Conservation (phyloP, 768 basidiomycete genomes). For the Pilatotrama ljubarskyi region DNA sequence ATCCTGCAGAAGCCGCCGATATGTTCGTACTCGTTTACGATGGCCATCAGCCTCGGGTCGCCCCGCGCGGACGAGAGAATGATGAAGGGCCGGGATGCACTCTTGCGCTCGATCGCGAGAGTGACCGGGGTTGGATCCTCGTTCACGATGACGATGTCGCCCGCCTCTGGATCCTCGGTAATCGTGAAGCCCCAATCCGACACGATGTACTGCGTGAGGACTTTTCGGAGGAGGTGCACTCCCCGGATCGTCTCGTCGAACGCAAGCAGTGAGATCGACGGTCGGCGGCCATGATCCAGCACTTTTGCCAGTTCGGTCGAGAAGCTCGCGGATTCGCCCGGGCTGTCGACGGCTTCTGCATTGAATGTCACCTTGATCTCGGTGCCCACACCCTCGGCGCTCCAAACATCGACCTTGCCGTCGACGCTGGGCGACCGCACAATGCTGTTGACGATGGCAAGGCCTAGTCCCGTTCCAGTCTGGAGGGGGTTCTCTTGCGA, state of each 20-base stretch:
- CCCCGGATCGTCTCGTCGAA: slow-evolving; percentile 70
- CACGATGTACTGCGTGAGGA: slow-evolving; percentile 64
- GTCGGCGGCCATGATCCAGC: slow-evolving; percentile 36
- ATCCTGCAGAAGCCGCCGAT: slow-evolving; percentile 89
- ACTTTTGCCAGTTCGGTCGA: slow-evolving; percentile 29
- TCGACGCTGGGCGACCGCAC: slow-evolving; percentile 81
- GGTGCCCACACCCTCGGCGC: slow-evolving; percentile 86
- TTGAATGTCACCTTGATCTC: slow-evolving; percentile 87
- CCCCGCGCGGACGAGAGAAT: slow-evolving; percentile 73
- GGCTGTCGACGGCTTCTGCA: slow-evolving; percentile 57
- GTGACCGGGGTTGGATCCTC: slow-evolving; percentile 66
- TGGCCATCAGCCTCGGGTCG: slow-evolving; percentile 58
- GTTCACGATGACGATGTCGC: slow-evolving; percentile 80
- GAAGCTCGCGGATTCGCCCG: slow-evolving; percentile 27
- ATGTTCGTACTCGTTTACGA: slow-evolving; percentile 69
- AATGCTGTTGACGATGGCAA: slow-evolving; percentile 94
- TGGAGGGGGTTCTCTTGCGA: slow-evolving; percentile 95
- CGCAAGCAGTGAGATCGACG: slow-evolving; percentile 66
- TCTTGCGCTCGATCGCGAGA: slow-evolving; percentile 55
- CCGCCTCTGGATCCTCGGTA: slow-evolving; percentile 43
- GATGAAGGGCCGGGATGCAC: slow-evolving; percentile 67
- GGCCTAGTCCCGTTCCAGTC: slow-evolving; percentile 89
- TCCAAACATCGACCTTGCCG: slow-evolving; percentile 93
- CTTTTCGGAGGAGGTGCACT: slow-evolving; percentile 60
- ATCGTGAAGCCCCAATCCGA: slow-evolving; percentile 76